Evolutionary conservation across 2,329 filamentous ascomycete genomes (phyloP).

Genomic region (Claviceps capensis): DNA sequence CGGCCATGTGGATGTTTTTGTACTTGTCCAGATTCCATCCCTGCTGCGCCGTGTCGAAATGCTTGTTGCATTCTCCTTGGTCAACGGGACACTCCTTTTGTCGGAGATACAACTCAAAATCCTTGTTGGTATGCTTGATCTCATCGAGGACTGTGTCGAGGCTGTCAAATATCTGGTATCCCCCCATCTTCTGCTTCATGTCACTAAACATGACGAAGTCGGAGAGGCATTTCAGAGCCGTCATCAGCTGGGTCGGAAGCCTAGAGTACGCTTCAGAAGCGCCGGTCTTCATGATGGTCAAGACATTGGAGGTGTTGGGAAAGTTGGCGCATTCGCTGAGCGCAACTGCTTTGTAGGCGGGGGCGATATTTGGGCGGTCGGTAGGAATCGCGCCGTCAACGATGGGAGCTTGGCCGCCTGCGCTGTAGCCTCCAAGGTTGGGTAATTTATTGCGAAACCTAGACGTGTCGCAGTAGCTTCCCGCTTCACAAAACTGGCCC

Average conservation of each 20-base stretch:
- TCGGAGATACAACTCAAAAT: constrained; percentile 36
- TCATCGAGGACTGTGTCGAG: constrained; percentile 30
- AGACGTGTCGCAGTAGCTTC: constrained; percentile 13
- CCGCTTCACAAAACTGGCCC: constrained; percentile 16
- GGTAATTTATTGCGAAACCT: constrained; percentile 4
- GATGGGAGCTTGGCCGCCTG: background rate
- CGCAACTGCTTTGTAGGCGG: constrained; percentile 7
- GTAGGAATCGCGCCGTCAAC: background rate
- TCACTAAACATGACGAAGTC: constrained; percentile 46
- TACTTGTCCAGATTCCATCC: constrained; percentile 47
- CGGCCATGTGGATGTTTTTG: constrained; percentile 47
- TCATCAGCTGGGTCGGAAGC: constrained; percentile 40
- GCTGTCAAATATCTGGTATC: constrained; percentile 30
- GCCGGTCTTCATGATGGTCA: constrained; percentile 44
- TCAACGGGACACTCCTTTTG: constrained; percentile 31
- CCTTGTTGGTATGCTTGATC: constrained; percentile 29
- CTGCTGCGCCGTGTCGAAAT: constrained; percentile 13
- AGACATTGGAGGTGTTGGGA: constrained; percentile 30
- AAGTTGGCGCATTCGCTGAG: constrained; percentile 23
- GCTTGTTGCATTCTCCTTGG: constrained; percentile 29
- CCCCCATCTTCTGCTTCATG: constrained; percentile 32
- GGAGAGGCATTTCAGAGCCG: constrained; percentile 33
- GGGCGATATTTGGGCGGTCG: background rate
- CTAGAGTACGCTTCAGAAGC: constrained; percentile 38
- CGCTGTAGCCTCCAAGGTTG: background rate